Conservation (phyloP, 352 stramenopile species). For the Thalassiosira exigua region DNA sequence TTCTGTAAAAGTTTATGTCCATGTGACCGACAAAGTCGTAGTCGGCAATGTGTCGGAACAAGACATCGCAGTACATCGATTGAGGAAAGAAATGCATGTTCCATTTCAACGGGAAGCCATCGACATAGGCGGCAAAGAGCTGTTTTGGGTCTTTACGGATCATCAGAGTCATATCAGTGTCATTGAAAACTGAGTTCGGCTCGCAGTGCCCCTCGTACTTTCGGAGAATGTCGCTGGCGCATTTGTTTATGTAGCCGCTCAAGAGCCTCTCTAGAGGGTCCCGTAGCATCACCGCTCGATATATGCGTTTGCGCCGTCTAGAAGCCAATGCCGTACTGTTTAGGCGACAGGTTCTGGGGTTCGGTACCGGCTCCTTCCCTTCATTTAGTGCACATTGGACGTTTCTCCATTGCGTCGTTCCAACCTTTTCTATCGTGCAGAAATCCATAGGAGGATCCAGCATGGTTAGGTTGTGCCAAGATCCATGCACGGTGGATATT, state of each 20-base stretch:
- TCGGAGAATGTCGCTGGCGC: background rate
- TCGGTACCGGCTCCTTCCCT: background rate
- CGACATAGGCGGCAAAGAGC: slow-evolving; percentile 64
- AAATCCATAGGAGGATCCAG: slow-evolving; percentile 29
- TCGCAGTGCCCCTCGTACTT: slow-evolving; percentile 46
- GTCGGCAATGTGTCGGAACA: slow-evolving; percentile 46
- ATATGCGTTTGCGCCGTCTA: too few relatives aligned
- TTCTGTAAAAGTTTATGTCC: slow-evolving; percentile 54
- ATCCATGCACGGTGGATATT: slow-evolving; percentile 2
- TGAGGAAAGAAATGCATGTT: slow-evolving; percentile 71
- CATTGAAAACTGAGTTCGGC: slow-evolving; percentile 49
- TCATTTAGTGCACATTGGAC: slow-evolving; percentile 35
- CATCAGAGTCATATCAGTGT: slow-evolving; percentile 14
- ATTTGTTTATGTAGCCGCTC: slow-evolving; percentile 68
- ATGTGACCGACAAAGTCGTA: slow-evolving; percentile 70
- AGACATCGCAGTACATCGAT: slow-evolving; percentile 55
- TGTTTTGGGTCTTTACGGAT: slow-evolving; percentile 25
- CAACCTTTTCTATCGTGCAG: slow-evolving; percentile 58
- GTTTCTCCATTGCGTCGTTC: slow-evolving; percentile 42
- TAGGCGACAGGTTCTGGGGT: slow-evolving; percentile 5
- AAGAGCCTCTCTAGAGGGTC: slow-evolving; percentile 72
- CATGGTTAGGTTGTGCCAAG: slow-evolving; percentile 44
- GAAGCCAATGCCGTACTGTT: slow-evolving; percentile 1
- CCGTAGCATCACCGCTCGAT: slow-evolving; percentile 58
- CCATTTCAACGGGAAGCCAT: slow-evolving; percentile 65